Evolutionary conservation across 495 filamentous ascomycete species (phyloP).

Genomic region (Neohortaea acidophila): DNA sequence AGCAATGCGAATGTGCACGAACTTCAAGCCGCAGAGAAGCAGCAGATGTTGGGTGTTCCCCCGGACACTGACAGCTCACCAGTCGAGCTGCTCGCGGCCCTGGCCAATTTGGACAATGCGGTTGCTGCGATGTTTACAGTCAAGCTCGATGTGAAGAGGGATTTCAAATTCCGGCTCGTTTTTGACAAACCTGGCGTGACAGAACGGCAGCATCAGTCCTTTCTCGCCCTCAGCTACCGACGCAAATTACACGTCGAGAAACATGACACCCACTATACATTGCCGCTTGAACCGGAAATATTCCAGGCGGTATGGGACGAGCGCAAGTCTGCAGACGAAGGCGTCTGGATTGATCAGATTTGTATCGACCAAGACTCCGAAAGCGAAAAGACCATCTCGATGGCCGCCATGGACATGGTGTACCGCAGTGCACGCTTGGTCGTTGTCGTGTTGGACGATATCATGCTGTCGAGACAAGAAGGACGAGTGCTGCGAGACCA

Average conservation of each 20-base stretch:
- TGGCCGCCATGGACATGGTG: constrained; percentile 24
- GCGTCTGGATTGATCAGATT: constrained; percentile 20
- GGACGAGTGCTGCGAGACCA: constrained; percentile 17
- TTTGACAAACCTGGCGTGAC: constrained; percentile 1
- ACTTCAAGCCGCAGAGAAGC: constrained; percentile 6
- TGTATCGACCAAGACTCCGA: constrained; percentile 24
- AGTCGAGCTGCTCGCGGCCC: not conserved
- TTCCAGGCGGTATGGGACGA: constrained; percentile 17
- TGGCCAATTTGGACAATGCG: constrained; percentile 3
- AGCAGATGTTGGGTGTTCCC: constrained; percentile 5
- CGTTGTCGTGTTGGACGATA: constrained; percentile 24
- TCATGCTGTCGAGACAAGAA: constrained; percentile 17
- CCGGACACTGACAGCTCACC: constrained; percentile 11
- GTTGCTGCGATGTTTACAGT: constrained; percentile 11
- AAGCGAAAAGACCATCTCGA: constrained; percentile 22
- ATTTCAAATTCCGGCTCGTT: constrained; percentile 13
- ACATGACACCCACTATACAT: constrained; percentile 6
- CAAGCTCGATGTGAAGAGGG: constrained; percentile 12
- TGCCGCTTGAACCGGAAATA: constrained; percentile 13
- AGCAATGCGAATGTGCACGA: constrained; percentile 8
- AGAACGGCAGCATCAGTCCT: constrained; percentile 5
- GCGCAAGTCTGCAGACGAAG: constrained; percentile 7
- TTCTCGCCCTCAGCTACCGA: constrained; percentile 16
- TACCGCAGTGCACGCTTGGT: constrained; percentile 23
- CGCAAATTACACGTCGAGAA: constrained; percentile 12